A percentile compares a stretch with the other conserved stretches of the same genome.
Conservation (phyloP, 345 rosid genomes). For the Boechera divaricarpa region DNA sequence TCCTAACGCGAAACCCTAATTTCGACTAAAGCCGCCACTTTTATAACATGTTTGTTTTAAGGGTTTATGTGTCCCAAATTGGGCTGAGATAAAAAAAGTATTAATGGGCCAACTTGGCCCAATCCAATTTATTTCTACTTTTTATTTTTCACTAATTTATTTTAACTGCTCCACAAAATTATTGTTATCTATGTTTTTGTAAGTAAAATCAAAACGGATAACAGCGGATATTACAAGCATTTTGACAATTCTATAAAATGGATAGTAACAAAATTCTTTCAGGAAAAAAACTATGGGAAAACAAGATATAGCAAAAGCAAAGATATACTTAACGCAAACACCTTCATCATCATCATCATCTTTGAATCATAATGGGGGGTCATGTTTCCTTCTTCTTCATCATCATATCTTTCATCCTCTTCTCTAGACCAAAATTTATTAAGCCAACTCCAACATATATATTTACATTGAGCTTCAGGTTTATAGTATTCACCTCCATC, state of each 20-base stretch:
- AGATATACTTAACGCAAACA: not conserved
- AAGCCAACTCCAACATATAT: not conserved
- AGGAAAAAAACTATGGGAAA: not conserved
- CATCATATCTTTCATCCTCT: not conserved
- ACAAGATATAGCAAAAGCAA: not conserved
- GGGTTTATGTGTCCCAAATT: constrained; percentile 28
- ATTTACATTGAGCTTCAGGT: not conserved
- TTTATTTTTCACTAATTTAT: too few relatives aligned
- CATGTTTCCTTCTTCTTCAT: not conserved
- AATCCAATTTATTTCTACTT: not conserved
- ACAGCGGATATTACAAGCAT: not conserved
- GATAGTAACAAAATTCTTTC: not conserved
- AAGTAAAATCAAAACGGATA: too few relatives aligned
- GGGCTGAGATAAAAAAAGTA: not conserved
- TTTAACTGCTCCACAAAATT: too few relatives aligned
- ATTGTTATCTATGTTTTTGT: too few relatives aligned
- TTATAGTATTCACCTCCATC: not conserved
- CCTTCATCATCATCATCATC: not conserved
- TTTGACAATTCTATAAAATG: not conserved
- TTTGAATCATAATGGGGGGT: not conserved
- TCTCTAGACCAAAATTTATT: not conserved
- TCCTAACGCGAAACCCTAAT: constrained; percentile 33
- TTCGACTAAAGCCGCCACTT: not conserved
- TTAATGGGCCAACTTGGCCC: not conserved
- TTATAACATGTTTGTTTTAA: constrained; percentile 35